Base-by-base conservation (phyloP, 768 basidiomycete species). In the Panaeolus cyanescens region DNA sequence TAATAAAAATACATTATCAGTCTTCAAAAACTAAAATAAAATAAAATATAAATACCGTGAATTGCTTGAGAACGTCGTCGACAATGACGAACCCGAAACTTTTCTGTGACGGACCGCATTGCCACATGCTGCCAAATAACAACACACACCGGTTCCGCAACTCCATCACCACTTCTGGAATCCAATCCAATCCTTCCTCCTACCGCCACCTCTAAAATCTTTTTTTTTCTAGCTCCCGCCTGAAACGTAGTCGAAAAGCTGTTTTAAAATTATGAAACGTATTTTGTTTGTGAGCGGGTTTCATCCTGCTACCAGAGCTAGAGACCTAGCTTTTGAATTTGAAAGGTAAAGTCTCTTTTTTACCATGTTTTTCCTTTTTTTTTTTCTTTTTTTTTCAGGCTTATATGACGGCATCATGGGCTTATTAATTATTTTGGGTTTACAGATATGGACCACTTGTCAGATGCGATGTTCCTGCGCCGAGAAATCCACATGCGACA, bases 211-310 rank as follows among this genome's bases (percentile, higher is more conserved):
- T 28, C 15, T 28, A 28, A 50, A 50, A 25, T 25, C n/a, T 50
- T 28, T 22, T 28, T 50, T 50, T 50, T 50, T 28, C 22, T 25
- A 30, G 45, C 45, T 28, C 6, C 13, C 25, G 5, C 3, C 4
- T n/a, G 15, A 50, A 4, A 13, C 15, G 30, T 50, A 22, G 4
- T 10, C 25, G 9, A 25, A 15, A 28, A 50, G 31, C 56, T 20
- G 34, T 15, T 28, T 25, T 56, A 45, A 36, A 12, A 59, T 33
- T 71, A 88, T 91, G 90, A 88, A 89, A 71, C 90, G 92, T 65
- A 94, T 93, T 65, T 83, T 94, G 62, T 95, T 93, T 67, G 92
- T 95, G 45, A 91, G 88, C 68, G 92, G 92, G 19, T 95, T 95
- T 69, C 88, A 92, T 66, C 88, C 90, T 4, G 75, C 85, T n/a